phyloP scores from a whole-genome alignment of 116 monocot species.

The Posidonia oceanica region DNA sequence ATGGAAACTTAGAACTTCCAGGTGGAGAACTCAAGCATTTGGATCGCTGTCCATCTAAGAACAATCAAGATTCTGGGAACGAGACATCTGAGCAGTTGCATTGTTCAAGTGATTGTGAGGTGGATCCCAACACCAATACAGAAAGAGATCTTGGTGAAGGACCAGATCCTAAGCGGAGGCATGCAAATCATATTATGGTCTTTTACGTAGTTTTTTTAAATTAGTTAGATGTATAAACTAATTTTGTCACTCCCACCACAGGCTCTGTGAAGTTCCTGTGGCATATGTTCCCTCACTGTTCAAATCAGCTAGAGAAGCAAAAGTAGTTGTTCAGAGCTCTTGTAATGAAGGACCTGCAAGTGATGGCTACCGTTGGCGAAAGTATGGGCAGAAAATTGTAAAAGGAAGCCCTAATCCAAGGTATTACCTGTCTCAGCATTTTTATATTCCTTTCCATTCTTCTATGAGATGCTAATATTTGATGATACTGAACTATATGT shows the following conservation, averaged over 20 bases:
- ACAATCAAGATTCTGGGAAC: constrained; percentile 24
- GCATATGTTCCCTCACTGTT: constrained; percentile 7
- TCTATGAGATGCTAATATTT: too few species aligned
- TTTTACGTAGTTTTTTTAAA: neutral
- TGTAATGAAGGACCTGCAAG: constrained; percentile 27
- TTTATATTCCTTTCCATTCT: neutral
- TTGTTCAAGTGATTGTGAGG: constrained; percentile 82
- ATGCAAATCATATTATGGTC: constrained; percentile 13
- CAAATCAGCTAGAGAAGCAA: constrained; percentile 62
- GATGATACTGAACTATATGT: too few species aligned
- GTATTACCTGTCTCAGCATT: constrained; percentile 13
- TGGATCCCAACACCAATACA: constrained; percentile 32
- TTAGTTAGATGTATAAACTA: neutral
- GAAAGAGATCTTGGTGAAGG: constrained; percentile 27
- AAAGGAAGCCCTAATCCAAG: constrained; percentile 96
- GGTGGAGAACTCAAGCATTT: constrained; percentile 7
- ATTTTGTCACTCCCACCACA: neutral
- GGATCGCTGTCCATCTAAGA: constrained; percentile 26
- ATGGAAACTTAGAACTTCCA: constrained; percentile 7
- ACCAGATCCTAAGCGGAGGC: constrained; percentile 69
- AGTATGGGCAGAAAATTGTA: constrained; percentile 93
- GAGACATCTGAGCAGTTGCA: constrained; percentile 48
- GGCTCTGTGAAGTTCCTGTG: constrained; percentile 9
- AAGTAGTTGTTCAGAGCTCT: constrained; percentile 54
- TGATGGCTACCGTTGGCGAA: constrained; percentile 97